Percentiles rank a stretch among this genome's conserved stretches.
phyloP scores from a whole-genome alignment of 1,284 basidiomycete species.

The Puccinia brachypodii region DNA sequence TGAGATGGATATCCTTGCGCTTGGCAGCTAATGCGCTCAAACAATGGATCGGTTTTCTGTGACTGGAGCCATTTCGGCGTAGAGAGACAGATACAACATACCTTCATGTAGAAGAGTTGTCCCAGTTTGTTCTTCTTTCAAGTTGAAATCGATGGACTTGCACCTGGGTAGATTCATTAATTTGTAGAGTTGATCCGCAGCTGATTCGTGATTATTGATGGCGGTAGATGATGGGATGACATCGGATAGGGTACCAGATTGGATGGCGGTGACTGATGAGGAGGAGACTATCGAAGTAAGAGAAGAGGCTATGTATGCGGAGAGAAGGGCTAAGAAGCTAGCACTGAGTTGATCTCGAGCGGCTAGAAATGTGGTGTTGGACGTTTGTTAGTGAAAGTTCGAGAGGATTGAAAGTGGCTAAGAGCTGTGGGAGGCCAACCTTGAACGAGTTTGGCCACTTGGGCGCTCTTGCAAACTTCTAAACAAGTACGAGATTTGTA shows the following conservation, averaged over 20 bases:
- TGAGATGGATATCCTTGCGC: conserved; percentile 75
- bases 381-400: not conserved
- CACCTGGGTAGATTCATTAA: conserved; percentile 53
- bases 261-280: conserved; percentile 5
- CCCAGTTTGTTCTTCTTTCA: conserved; percentile 72
- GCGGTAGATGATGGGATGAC: conserved; percentile 50
- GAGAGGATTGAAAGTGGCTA: not conserved
- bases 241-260: not conserved
- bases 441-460: conserved; percentile 71
- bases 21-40: conserved; percentile 65
- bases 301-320: conserved; percentile 55
- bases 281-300: conserved; percentile 38
- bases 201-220: conserved; percentile 50
- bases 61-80: not conserved
- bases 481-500: conserved; percentile 68
- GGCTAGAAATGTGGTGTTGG: conserved; percentile 61
- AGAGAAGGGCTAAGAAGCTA: conserved; percentile 70
- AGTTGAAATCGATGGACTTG: conserved; percentile 58
- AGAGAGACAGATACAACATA: not conserved
- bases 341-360: conserved; percentile 76
- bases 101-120: conserved; percentile 76
- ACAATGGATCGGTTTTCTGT: not conserved
- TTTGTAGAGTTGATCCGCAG: conserved; percentile 51
- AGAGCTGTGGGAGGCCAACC: conserved; percentile 60
- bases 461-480: conserved; percentile 68